phyloP scores from a whole-genome alignment of 2,329 filamentous ascomycete genomes.

The Pestalotiopsis sp. region DNA sequence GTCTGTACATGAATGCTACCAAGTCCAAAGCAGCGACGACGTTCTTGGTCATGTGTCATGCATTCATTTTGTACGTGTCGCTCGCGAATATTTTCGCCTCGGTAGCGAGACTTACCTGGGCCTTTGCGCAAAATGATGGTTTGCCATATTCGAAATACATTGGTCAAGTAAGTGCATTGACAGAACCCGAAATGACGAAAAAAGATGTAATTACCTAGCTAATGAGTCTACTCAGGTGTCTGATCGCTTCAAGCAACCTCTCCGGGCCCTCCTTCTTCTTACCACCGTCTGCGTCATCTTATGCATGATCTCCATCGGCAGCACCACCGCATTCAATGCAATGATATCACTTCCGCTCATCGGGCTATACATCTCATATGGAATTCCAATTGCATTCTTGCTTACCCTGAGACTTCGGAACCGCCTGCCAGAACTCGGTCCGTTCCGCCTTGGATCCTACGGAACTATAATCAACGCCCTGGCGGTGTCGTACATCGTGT shows the following conservation, averaged over 20 bases:
- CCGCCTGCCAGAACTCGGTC: not conserved
- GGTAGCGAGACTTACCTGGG: not conserved
- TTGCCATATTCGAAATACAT: slow-evolving; percentile 52
- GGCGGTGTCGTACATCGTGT: not conserved
- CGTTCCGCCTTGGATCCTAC: not conserved
- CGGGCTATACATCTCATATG: slow-evolving; percentile 1
- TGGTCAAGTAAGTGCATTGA: slow-evolving; percentile 3
- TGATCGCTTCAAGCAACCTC: not conserved
- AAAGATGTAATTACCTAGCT: too few relatives aligned
- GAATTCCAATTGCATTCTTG: not conserved
- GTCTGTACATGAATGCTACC: not conserved
- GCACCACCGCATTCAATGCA: slow-evolving; percentile 3
- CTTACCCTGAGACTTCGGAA: not conserved
- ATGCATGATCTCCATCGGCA: slow-evolving; percentile 1
- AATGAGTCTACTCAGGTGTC: not conserved
- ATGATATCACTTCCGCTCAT: not conserved
- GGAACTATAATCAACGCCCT: not conserved
- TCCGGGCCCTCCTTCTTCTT: not conserved
- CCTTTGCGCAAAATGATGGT: not conserved
- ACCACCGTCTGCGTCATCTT: not conserved
- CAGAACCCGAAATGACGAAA: too few relatives aligned
- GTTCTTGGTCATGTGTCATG: not conserved
- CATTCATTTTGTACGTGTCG: not conserved
- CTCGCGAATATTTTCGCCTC: slow-evolving; percentile 3
- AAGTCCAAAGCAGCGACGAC: not conserved